Evolutionary conservation across 2,329 filamentous ascomycete genomes (phyloP).

Genomic region (Trichoderma asperellum): DNA sequence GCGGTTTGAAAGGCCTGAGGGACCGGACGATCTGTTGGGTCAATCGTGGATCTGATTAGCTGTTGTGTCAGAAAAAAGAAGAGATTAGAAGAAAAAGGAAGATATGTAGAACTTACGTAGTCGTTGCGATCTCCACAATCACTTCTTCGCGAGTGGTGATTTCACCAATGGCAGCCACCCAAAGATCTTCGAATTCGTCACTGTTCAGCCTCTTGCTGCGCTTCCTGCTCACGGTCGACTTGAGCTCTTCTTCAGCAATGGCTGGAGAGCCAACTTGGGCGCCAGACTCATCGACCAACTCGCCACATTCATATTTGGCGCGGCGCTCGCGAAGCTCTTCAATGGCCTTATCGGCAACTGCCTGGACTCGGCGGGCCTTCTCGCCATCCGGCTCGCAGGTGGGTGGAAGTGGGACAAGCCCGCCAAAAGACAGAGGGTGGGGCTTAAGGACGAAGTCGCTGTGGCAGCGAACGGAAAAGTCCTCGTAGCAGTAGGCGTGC

Average conservation of each 20-base stretch:
- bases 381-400: constrained; percentile 95
- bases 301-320: constrained; percentile 89
- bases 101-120: constrained; percentile 54
- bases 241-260: constrained; percentile 72
- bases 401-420: constrained; percentile 81
- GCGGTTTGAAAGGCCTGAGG: constrained; percentile 63
- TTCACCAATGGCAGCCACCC: constrained; percentile 73
- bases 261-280: constrained; percentile 61
- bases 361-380: constrained; percentile 83
- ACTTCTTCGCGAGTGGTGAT: constrained; percentile 67
- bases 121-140: constrained; percentile 46
- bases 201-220: constrained; percentile 82
- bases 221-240: constrained; percentile 73
- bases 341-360: constrained; percentile 84
- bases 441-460: constrained; percentile 82
- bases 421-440: constrained; percentile 81
- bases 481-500: constrained; percentile 85
- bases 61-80: constrained; percentile 55
- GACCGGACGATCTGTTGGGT: constrained; percentile 72
- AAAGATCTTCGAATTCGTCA: constrained; percentile 90
- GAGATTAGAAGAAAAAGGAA: constrained; percentile 31
- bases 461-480: constrained; percentile 80
- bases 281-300: constrained; percentile 65
- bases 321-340: constrained; percentile 83
- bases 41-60: constrained; percentile 86